Evolutionary conservation across 2,329 filamentous ascomycete species (phyloP), one percentile per base, ranked within the genome.

Genomic region (Fusarium marasasianum): DNA sequence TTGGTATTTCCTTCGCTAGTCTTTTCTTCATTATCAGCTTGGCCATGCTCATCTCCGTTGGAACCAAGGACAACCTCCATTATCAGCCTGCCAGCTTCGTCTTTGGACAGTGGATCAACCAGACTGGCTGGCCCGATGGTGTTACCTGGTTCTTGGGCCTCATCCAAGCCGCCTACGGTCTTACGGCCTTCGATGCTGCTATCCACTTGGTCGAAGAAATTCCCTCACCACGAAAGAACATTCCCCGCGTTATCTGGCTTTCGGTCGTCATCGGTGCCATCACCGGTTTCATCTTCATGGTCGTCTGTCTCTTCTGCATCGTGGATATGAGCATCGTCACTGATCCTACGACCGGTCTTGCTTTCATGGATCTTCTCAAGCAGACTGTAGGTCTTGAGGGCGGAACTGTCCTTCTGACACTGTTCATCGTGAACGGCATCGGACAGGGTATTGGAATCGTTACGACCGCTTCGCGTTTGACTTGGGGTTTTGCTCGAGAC

Each of bases 151-250:
- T 90, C 72, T 85, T 86, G 0, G 88, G 88, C 8, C 84, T 90
- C 4, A 83, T 90, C 0, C 88, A 90, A 72, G 85, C 87, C 4
- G 88, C 88, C 0, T 90, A 90, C 62, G 88, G 87, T 66, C 68
- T 79, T 6, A 77, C 77, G 3, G 88, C 88, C 4, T 90, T 90
- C 70, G 88, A 90, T 74, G 86, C 88, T 0, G 88, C 88, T 40
- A 88, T 90, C 43, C 88, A 90, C 76, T 85, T 90, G 82, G 86
- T 88, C 5, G 88, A 90, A 71, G 88, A 90, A 74, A 87, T 90
- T 4, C 87, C 88, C 3, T 80, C 82, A 8, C 87, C 88, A 3
- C 80, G 87, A 37, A 84, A 80, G 41, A 88, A 88, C 63, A 86
- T 85, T 0, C 88, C 88, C 0, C 82, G 81, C 22, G 84, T 87